These are phyloP conservation scores for Chlamydomonas sphaeroides DNA, from an alignment of 139 green algal species.

Conservation along the genomic window DNA sequence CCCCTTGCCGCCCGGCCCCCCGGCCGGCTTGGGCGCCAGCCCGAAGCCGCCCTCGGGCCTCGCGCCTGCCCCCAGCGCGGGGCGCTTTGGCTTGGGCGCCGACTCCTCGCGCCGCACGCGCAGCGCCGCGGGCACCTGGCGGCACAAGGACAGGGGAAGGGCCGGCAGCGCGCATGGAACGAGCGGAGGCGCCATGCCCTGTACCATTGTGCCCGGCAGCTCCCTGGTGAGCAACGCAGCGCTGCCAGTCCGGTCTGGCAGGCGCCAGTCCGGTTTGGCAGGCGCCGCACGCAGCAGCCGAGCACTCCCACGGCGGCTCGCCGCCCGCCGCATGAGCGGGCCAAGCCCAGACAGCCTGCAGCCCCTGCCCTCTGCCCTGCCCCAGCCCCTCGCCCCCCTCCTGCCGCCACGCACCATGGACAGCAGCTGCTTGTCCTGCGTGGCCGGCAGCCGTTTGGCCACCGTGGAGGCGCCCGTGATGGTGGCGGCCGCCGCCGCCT, in stretches of 20 bases:
- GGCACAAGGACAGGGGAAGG: no score
- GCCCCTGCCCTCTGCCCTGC: background rate
- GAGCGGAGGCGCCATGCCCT: no score
- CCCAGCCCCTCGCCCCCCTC: background rate
- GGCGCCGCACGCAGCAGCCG: no score
- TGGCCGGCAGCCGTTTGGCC: constrained; percentile 73
- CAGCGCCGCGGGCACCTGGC: constrained; percentile 80
- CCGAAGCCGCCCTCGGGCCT: constrained; percentile 56
- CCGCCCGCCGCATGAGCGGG: background rate
- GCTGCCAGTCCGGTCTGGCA: no score
- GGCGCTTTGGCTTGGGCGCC: constrained; percentile 32
- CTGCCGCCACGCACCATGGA: constrained; percentile 40
- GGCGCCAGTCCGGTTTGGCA: no score
- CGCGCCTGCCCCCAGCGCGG: background rate
- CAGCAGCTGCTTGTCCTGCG: constrained; percentile 70
- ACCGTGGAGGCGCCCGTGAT: constrained; percentile 80
- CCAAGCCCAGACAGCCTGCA: background rate
- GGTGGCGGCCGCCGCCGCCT: constrained; percentile 45
- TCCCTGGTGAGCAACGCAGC: no score
- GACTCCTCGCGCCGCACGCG: constrained; percentile 65
- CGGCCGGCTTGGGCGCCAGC: constrained; percentile 53
- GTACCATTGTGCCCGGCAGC: no score
- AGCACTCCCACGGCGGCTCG: no score
- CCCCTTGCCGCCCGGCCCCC: background rate
- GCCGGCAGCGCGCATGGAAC: no score